Evolutionary conservation across 495 filamentous ascomycete genomes (phyloP).

Genomic region (Ramalina peruviana): DNA sequence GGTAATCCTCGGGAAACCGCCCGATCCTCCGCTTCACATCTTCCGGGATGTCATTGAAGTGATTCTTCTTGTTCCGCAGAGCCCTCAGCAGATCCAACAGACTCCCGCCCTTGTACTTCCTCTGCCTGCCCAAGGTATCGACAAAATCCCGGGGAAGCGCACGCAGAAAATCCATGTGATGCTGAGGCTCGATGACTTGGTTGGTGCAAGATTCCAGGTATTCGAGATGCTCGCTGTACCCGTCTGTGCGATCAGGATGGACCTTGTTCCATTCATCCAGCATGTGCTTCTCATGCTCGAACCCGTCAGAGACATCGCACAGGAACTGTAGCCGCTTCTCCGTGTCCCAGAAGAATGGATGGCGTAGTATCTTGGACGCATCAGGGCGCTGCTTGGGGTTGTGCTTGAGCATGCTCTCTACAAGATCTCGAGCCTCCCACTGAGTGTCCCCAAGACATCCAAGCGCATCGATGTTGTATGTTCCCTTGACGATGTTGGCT

Average conservation of each 20-base stretch:
- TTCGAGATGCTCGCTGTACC: conserved; percentile 51
- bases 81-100: conserved; percentile 81
- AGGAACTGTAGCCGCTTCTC: conserved; percentile 83
- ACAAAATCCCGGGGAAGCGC: conserved; percentile 65
- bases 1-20: conserved; percentile 66
- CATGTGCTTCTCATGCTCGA: conserved; percentile 45
- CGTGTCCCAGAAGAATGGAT: conserved; percentile 90
- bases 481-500: conserved; percentile 85
- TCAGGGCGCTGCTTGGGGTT: conserved; percentile 57
- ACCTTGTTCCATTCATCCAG: background rate
- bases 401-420: conserved; percentile 65
- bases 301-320: conserved; percentile 86
- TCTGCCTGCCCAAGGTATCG: conserved; percentile 79
- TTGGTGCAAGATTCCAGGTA: conserved; percentile 44
- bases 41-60: conserved; percentile 83
- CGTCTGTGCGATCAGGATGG: conserved; percentile 55
- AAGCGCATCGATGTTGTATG: conserved; percentile 57
- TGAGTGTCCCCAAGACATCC: conserved; percentile 64
- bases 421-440: conserved; percentile 74
- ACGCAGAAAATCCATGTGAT: conserved; percentile 57
- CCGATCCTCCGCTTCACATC: conserved; percentile 68
- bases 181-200: conserved; percentile 37
- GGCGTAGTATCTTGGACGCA: conserved; percentile 62
- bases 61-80: conserved; percentile 87
- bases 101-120: conserved; percentile 76